Conservation (phyloP, 2,329 filamentous ascomycete genomes). For the Aureobasidium leucospermi region DNA sequence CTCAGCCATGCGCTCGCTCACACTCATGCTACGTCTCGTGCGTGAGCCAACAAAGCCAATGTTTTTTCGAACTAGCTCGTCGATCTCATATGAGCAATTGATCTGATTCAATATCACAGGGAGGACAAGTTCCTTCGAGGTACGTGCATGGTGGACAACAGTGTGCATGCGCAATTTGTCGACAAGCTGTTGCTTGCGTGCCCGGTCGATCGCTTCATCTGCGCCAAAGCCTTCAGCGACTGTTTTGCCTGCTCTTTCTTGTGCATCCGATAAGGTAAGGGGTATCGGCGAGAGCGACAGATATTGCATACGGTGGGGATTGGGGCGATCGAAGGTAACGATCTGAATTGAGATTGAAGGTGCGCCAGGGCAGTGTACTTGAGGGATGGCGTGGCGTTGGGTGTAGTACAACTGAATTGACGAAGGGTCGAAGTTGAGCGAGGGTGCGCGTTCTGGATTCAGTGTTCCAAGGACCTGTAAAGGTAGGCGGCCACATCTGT, state of each 20-base stretch:
- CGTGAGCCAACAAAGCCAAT: slow-evolving; percentile 75
- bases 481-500: slow-evolving; percentile 72
- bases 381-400: slow-evolving; percentile 51
- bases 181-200: slow-evolving; percentile 59
- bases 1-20: slow-evolving; percentile 89
- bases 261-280: slow-evolving; percentile 59
- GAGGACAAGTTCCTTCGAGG: slow-evolving; percentile 75
- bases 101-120: slow-evolving; percentile 82
- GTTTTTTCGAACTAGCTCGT: slow-evolving; percentile 80
- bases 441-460: slow-evolving; percentile 51
- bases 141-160: slow-evolving; percentile 67
- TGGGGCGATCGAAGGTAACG: slow-evolving; percentile 79
- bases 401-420: slow-evolving; percentile 57
- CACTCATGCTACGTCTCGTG: slow-evolving; percentile 76
- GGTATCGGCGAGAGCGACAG: slow-evolving; percentile 86
- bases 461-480: slow-evolving; percentile 82
- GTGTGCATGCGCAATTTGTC: slow-evolving; percentile 86
- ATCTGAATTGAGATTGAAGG: slow-evolving; percentile 72
- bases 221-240: slow-evolving; percentile 55
- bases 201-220: slow-evolving; percentile 61
- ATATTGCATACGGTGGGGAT: slow-evolving; percentile 88
- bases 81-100: slow-evolving; percentile 90
- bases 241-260: slow-evolving; percentile 29
- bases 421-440: slow-evolving; percentile 53
- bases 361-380: slow-evolving; percentile 59